phyloP scores from a whole-genome alignment of 2,329 filamentous ascomycete species.

The Aspergillus proliferans region DNA sequence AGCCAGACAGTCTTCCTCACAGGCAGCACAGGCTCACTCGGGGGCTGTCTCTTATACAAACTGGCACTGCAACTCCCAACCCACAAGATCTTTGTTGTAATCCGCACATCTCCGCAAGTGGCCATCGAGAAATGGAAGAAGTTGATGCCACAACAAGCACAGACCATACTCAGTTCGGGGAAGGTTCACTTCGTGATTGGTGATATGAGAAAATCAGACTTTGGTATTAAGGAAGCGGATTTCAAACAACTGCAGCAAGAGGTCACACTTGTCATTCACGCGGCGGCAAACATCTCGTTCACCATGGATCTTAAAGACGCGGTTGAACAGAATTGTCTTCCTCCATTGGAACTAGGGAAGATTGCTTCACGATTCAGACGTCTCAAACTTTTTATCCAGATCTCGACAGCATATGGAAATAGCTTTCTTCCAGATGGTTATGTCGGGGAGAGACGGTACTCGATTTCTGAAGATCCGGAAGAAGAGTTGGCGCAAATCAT shows the following conservation, averaged over 20 bases:
- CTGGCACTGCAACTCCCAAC: slow-evolving; percentile 27
- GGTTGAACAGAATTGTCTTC: slow-evolving; percentile 27
- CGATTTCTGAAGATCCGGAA: slow-evolving; percentile 20
- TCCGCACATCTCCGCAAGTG: slow-evolving; percentile 16
- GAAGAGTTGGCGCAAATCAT: slow-evolving; percentile 21
- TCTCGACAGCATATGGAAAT: slow-evolving; percentile 27
- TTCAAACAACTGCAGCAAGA: slow-evolving; percentile 17
- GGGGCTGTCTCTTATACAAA: slow-evolving; percentile 30
- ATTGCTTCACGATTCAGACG: slow-evolving; percentile 20
- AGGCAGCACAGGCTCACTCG: slow-evolving; percentile 26
- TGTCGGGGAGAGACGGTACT: slow-evolving; percentile 21
- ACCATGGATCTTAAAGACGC: slow-evolving; percentile 21
- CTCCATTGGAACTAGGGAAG: slow-evolving; percentile 22
- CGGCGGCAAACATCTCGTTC: slow-evolving; percentile 27
- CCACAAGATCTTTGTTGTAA: slow-evolving; percentile 24
- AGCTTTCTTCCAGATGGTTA: slow-evolving; percentile 27
- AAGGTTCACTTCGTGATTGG: slow-evolving; percentile 25
- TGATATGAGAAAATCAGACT: slow-evolving; percentile 20
- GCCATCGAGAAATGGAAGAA: slow-evolving; percentile 25
- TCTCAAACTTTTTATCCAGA: slow-evolving; percentile 23
- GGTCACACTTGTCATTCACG: slow-evolving; percentile 28
- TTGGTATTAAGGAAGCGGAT: slow-evolving; percentile 15
- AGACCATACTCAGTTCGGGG: slow-evolving; percentile 18
- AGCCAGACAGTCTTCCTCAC: slow-evolving; percentile 25
- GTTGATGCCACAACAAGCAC: slow-evolving; percentile 23